Percentiles rank a stretch among this genome's conserved stretches.
phyloP scores from a whole-genome alignment of 1,139 yeast genomes.

The Pichia sp. region DNA sequence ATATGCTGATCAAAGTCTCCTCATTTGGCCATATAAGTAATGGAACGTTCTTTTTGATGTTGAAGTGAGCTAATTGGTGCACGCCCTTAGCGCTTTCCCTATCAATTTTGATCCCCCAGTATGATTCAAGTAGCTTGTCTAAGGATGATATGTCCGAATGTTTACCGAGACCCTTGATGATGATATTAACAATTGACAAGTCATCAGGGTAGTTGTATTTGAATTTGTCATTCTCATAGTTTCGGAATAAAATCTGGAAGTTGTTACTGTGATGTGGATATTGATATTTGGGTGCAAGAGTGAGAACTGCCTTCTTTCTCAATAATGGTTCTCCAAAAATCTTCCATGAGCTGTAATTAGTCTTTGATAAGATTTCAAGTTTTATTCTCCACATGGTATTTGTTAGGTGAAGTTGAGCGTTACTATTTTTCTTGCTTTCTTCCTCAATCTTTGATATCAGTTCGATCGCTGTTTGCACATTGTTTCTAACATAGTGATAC shows the following conservation, averaged over 20 bases:
- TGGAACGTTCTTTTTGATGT: constrained; percentile 4
- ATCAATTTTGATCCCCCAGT: constrained; percentile 22
- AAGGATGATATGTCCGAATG: constrained; percentile 18
- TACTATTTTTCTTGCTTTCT: constrained; percentile 1
- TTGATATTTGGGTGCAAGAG: constrained; percentile 11
- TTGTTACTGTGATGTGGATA: constrained; percentile 15
- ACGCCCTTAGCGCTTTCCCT: constrained; percentile 2
- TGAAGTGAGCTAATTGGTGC: constrained; percentile 6
- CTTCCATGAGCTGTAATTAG: constrained; percentile 21
- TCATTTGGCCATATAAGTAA: constrained; percentile 17
- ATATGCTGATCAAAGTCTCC: constrained; percentile 18
- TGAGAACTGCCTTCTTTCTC: constrained; percentile 12
- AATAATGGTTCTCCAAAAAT: constrained; percentile 17
- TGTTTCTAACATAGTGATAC: constrained; percentile 15
- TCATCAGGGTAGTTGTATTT: constrained; percentile 10
- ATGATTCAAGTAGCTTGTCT: constrained; percentile 16
- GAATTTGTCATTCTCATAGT: constrained; percentile 7
- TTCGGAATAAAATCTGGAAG: constrained; percentile 6
- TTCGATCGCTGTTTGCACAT: constrained; percentile 16
- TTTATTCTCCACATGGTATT: constrained; percentile 23
- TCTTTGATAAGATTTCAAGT: constrained; percentile 19
- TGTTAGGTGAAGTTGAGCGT: constrained; percentile 12
- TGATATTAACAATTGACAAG: constrained; percentile 1
- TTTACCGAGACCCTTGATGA: constrained; percentile 10
- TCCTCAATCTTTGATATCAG: constrained; percentile 17